These are phyloP conservation scores for Dendryphion nanum DNA, from an alignment of 2,329 filamentous ascomycete species.

Conservation along the genomic window DNA sequence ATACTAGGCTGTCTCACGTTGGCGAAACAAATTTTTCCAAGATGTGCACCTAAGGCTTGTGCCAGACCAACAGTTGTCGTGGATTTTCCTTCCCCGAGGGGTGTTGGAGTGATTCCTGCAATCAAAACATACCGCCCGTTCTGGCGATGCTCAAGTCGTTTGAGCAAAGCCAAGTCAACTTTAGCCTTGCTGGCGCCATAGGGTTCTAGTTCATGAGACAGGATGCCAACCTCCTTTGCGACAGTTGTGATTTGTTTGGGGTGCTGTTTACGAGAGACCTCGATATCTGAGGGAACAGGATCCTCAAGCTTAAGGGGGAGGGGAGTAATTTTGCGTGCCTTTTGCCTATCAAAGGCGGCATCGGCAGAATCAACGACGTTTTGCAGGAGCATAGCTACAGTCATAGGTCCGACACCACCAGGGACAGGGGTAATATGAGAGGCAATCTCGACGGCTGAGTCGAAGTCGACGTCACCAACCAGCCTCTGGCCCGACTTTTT, in stretches of 20 bases:
- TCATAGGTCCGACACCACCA: constrained; percentile 97
- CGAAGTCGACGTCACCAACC: constrained; percentile 93
- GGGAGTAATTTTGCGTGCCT: constrained; percentile 73
- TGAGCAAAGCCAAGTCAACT: constrained; percentile 77
- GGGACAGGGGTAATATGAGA: constrained; percentile 95
- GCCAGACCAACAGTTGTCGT: constrained; percentile 96
- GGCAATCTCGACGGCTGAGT: constrained; percentile 78
- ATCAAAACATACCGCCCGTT: constrained; percentile 92
- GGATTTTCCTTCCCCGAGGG: constrained; percentile 95
- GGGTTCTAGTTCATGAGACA: constrained; percentile 84
- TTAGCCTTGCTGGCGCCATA: constrained; percentile 97
- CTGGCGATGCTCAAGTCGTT: constrained; percentile 80
- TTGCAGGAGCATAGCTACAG: constrained; percentile 94
- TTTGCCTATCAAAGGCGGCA: constrained; percentile 78
- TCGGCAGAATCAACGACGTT: constrained; percentile 89
- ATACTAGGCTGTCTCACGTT: constrained; percentile 97
- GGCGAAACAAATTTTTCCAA: constrained; percentile 86
- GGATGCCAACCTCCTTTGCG: constrained; percentile 83
- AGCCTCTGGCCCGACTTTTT: constrained; percentile 92
- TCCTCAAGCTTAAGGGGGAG: constrained; percentile 76
- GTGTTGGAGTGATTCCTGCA: constrained; percentile 94
- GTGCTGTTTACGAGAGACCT: constrained; percentile 80
- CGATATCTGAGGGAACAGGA: constrained; percentile 95
- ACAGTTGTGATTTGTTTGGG: constrained; percentile 89
- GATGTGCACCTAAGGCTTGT: constrained; percentile 85